Base-by-base conservation (phyloP, 176 grass and related monocot species). In the Aechmea fasciata region DNA sequence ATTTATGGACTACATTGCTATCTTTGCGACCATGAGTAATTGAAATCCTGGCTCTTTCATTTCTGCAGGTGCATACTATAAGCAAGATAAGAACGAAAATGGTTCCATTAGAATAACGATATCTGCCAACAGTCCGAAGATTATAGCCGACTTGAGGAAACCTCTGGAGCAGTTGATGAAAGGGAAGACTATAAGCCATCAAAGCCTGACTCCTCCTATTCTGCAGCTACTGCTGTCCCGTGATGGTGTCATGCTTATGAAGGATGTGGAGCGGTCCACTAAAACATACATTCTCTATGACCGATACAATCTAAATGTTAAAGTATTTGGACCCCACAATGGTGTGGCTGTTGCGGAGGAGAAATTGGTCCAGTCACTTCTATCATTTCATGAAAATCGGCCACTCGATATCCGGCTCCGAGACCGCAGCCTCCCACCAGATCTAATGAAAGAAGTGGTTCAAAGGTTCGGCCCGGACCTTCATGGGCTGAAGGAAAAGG, bases 361-460 rank as follows among this genome's bases (percentile, higher is more conserved):
- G 11, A 69, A 77, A 13, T 61, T 77, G 51, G 65, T 69, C 3
- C 9, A 26, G 48, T 26, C 52, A 47, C 9, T 77, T 52, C 52
- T 50, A 55, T 47, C 52, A 10, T 19, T 63, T 47, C 66, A 50
- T 49, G 66, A 69, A 52, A 50, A 69, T 13, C 55, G 59, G 75
- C 47, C 20, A 17, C 52, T 77, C 3, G 33, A 69, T 19, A 77
- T 77, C 33, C 65, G 20, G 24, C 53, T 77, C 51, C 65, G 15
- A n/a, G 66, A 53, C 13, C 41, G 52, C 24, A 69, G 28, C 18
- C 53, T 77, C 47, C 75, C 75, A 13, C 52, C 52, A 8, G 49
- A 69, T 47, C 22, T 77, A 47, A 77, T 77, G 75, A 77, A 77
- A 51, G 66, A 77, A 53, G 33, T 69, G 52, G 51, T 62, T 19